Evolutionary conservation across 768 basidiomycete genomes (phyloP).

Genomic region (Calocybe cyanea): DNA sequence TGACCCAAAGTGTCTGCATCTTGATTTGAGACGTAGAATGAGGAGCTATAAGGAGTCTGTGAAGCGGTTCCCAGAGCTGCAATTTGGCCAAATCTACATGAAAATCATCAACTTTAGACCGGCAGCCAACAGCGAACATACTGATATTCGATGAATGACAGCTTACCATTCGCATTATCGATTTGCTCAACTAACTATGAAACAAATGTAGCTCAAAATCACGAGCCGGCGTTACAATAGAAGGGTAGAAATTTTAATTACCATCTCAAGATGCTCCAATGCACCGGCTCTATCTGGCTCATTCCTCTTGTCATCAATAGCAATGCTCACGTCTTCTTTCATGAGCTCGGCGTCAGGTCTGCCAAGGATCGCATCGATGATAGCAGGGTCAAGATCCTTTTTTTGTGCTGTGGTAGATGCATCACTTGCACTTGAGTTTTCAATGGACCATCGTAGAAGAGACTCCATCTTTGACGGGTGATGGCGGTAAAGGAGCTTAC

Average conservation of each 20-base stretch:
- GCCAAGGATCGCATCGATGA: constrained; percentile 84
- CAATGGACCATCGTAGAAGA: constrained; percentile 79
- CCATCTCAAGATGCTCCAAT: constrained; percentile 87
- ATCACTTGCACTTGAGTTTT: constrained; percentile 49
- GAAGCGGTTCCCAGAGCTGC: constrained; percentile 76
- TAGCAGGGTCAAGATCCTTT: constrained; percentile 69
- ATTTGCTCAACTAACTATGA: constrained; percentile 78
- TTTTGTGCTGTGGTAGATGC: constrained; percentile 30
- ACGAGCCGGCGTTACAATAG: neutral
- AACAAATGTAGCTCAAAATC: neutral
- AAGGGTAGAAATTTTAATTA: constrained; percentile 32
- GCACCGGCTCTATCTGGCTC: constrained; percentile 64
- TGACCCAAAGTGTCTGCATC: constrained; percentile 74
- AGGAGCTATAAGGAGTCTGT: constrained; percentile 54
- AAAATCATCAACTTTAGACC: too few relatives aligned
- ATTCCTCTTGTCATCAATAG: constrained; percentile 48
- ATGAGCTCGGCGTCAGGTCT: constrained; percentile 79
- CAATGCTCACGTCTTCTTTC: constrained; percentile 72
- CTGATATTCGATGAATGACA: constrained; percentile 11
- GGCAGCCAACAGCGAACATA: too few relatives aligned
- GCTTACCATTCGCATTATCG: constrained; percentile 87
- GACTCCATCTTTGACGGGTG: constrained; percentile 52
- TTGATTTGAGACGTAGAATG: constrained; percentile 57
- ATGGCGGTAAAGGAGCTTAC: neutral
- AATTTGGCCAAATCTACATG: constrained; percentile 65